Conservation (phyloP, 208 protist species). For the Angomonas ambiguus region DNA sequence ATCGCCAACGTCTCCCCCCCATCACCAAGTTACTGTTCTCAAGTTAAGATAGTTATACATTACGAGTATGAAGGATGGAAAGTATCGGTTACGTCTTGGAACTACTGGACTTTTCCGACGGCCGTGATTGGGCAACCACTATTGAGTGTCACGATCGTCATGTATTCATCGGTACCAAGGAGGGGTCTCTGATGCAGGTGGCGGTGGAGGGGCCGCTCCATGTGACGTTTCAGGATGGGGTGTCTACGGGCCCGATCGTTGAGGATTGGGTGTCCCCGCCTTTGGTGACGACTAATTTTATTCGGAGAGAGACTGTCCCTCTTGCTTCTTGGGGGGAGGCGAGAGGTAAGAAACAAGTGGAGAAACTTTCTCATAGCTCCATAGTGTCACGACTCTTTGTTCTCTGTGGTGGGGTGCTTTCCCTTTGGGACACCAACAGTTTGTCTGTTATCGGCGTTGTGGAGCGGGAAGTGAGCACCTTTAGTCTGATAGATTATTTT, state of each 20-base stretch:
- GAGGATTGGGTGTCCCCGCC: no score
- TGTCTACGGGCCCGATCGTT: not conserved
- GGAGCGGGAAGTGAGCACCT: not conserved
- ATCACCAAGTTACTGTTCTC: not conserved
- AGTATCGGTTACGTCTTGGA: slow-evolving; percentile 38
- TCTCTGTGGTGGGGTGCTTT: not conserved
- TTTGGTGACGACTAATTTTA: no score
- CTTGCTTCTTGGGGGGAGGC: no score
- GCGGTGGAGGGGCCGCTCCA: not conserved
- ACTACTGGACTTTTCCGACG: slow-evolving; percentile 45
- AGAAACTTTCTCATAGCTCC: no score
- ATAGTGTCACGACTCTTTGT: no score
- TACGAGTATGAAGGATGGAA: slow-evolving; percentile 14
- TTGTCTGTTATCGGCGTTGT: not conserved
- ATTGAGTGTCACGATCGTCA: slow-evolving; percentile 53
- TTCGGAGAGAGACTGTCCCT: no score
- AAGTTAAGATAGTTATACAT: not conserved
- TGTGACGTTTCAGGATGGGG: not conserved
- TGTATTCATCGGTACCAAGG: slow-evolving; percentile 61
- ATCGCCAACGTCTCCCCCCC: no score
- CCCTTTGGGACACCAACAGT: not conserved
- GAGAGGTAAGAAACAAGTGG: no score
- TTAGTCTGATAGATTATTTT: not conserved
- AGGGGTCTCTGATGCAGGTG: slow-evolving; percentile 41
- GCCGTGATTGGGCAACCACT: slow-evolving; percentile 53